Evolutionary conservation across 768 basidiomycete genomes (phyloP).

Genomic region (Chlorophyllum brunneum): DNA sequence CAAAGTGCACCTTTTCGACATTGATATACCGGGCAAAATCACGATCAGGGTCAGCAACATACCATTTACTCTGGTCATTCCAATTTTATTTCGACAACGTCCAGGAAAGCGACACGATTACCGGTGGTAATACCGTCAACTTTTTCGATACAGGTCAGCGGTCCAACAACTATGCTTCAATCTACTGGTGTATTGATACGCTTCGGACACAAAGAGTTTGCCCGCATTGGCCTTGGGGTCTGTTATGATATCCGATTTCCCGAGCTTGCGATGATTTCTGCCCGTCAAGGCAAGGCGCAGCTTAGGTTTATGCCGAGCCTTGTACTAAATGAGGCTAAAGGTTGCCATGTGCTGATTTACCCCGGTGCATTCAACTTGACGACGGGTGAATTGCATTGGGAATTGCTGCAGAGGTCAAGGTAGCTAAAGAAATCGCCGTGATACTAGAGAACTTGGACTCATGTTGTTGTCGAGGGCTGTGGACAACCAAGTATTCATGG

Average conservation of each 20-base stretch:
- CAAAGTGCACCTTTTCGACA: constrained; percentile 96
- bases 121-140: constrained; percentile 68
- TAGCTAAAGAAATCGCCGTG: constrained; percentile 26
- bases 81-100: constrained; percentile 7
- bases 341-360: constrained; percentile 86
- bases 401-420: constrained; percentile 83
- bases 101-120: constrained; percentile 86
- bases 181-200: not conserved
- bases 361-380: constrained; percentile 95
- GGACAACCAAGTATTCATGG: constrained; percentile 95
- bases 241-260: constrained; percentile 97
- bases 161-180: constrained; percentile 1
- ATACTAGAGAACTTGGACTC: not conserved
- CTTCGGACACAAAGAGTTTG: constrained; percentile 62
- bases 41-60: constrained; percentile 66
- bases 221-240: constrained; percentile 93
- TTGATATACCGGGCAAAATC: constrained; percentile 92
- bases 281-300: constrained; percentile 63
- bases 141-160: constrained; percentile 83
- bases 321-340: constrained; percentile 30
- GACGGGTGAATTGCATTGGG: constrained; percentile 96
- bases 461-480: constrained; percentile 45
- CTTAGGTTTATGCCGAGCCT: not conserved
- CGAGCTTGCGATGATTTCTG: constrained; percentile 87
- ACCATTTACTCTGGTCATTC: not conserved